These are phyloP conservation scores for Leccinum longicurvipes DNA, from an alignment of 768 basidiomycete genomes.

Conservation along the genomic window DNA sequence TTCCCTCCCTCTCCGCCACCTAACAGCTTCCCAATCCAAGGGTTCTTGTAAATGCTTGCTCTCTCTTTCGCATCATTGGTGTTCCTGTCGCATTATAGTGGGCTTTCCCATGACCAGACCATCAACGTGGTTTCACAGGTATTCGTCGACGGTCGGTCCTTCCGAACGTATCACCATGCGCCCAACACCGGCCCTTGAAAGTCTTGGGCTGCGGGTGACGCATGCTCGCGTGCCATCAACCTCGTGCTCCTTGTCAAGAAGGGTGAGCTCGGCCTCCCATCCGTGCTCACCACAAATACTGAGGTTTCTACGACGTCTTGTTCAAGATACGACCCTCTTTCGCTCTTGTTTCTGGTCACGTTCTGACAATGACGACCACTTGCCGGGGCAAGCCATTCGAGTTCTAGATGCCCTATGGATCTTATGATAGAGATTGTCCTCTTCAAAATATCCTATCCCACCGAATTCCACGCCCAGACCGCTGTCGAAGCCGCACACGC, in stretches of 20 bases:
- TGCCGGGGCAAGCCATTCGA: slow-evolving; percentile 79
- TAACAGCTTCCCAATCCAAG: too few relatives aligned
- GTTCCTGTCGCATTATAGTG: too few relatives aligned
- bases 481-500: slow-evolving; percentile 90
- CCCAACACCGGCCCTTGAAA: slow-evolving; percentile 93
- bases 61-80: too few relatives aligned
- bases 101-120: too few relatives aligned
- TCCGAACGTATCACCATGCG: slow-evolving; percentile 91
- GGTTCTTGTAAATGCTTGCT: too few relatives aligned
- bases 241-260: slow-evolving; percentile 86
- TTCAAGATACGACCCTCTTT: slow-evolving; percentile 62
- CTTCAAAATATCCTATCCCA: slow-evolving; percentile 93
- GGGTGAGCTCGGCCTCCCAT: slow-evolving; percentile 89
- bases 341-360: not conserved
- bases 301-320: slow-evolving; percentile 95
- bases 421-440: slow-evolving; percentile 94
- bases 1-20: too few relatives aligned
- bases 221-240: slow-evolving; percentile 90
- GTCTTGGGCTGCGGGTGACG: slow-evolving; percentile 94
- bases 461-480: slow-evolving; percentile 95
- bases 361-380: not conserved
- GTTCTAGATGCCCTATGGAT: slow-evolving; percentile 84
- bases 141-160: slow-evolving; percentile 86
- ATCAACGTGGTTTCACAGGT: too few relatives aligned
- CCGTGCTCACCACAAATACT: slow-evolving; percentile 87